Evolutionary conservation across 2,329 filamentous ascomycete genomes (phyloP).

Genomic region (Atkinsonella texensis): DNA sequence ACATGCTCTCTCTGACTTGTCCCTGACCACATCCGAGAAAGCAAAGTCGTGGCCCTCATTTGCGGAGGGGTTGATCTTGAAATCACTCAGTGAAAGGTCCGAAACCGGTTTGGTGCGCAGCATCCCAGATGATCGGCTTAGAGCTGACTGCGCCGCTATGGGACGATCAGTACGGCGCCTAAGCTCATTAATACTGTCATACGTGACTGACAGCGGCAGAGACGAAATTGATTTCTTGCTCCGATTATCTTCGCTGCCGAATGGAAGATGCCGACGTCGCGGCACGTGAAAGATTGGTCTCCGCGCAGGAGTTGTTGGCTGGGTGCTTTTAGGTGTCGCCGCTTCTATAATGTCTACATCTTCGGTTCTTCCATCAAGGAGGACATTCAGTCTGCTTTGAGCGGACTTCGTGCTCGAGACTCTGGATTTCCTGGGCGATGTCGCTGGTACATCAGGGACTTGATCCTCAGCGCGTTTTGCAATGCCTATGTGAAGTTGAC

Average conservation of each 20-base stretch:
- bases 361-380: slow-evolving; percentile 18
- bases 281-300: slow-evolving; percentile 19
- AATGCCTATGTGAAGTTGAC: not conserved
- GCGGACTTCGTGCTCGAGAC: slow-evolving; percentile 1
- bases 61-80: slow-evolving; percentile 64
- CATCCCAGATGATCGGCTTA: slow-evolving; percentile 12
- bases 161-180: not conserved
- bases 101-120: slow-evolving; percentile 47
- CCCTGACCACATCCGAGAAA: slow-evolving; percentile 63
- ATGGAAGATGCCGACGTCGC: slow-evolving; percentile 31
- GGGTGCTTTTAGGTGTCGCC: not conserved
- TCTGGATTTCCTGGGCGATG: not conserved
- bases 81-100: slow-evolving; percentile 55
- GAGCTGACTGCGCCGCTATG: not conserved
- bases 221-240: slow-evolving; percentile 6
- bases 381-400: slow-evolving; percentile 19
- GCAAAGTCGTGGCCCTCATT: slow-evolving; percentile 64
- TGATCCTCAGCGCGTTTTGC: slow-evolving; percentile 36
- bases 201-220: not conserved
- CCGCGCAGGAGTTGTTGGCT: not conserved
- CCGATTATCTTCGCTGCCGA: slow-evolving; percentile 15
- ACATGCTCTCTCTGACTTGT: slow-evolving; percentile 54
- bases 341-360: not conserved
- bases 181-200: not conserved
- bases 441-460: slow-evolving; percentile 11